Evolutionary conservation across 768 basidiomycete genomes (phyloP), one percentile per base, ranked within the genome.

Genomic region (Pleurotus cornucopiae): DNA sequence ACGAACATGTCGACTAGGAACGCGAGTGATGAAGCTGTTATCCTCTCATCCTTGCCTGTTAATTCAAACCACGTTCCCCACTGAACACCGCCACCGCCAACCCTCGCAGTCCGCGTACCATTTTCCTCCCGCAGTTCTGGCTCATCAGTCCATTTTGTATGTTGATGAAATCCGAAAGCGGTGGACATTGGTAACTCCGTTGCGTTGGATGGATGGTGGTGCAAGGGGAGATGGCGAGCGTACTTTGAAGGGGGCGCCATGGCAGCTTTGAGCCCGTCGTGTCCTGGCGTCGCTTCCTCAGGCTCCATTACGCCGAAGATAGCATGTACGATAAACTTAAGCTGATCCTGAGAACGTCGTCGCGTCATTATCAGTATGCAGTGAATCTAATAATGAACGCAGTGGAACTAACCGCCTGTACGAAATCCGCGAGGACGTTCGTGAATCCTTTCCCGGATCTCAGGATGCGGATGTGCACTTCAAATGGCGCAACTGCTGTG

Each of bases 61-160:
- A 84, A 76, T 49, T 75, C 69, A 18, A 84, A 69, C 82, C 84
- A 87, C 9, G 78, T 75, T 12, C 80, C 86, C 78, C 80, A 85
- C 62, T 81, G 77, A 3, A 75, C 58, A 1, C 84, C 82, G 0
- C 76, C 80, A 5, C 81, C 81, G 23, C 83, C 83, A 12, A 82
- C 65, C 0, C 72, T 76, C 4, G 67, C 61, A 20, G 68, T 59
- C 47, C 65, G 66, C 4, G 76, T 74, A 37, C 82, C 72, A 57
- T 84, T 82, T 47, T 67, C 73, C 1, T 67, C 65, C 6, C 64
- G 58, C 20, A 82, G 71, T 9, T 71, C 60, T 0, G 68, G 61
- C 39, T 86, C 85, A 2, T 67, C 58, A 3, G 79, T 71, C 61
- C 72, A 66, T 14, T 64, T 63, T 20, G 77, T 57, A 21, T 71